These are phyloP conservation scores for Pharus latifolius DNA, from an alignment of 176 grass and related monocot species.

Conservation along the genomic window DNA sequence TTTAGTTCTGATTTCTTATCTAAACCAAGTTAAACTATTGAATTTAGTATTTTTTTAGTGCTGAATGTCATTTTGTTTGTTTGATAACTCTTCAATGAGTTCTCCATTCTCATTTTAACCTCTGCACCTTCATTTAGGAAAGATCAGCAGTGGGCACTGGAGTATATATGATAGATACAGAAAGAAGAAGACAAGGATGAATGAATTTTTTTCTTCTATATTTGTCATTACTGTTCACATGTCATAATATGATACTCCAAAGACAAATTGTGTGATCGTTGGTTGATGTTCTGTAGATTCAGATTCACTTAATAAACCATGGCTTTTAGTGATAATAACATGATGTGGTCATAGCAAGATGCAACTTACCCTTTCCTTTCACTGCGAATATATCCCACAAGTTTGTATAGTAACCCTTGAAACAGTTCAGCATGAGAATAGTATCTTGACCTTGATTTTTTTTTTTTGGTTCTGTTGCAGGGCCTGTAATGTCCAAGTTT, in stretches of 20 bases:
- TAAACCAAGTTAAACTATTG: not conserved
- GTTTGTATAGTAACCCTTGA: not conserved
- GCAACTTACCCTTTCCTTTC: not conserved
- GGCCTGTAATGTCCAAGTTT: slow-evolving; percentile 66
- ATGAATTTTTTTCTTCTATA: not conserved
- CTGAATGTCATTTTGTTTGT: not conserved
- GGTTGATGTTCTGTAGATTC: not conserved
- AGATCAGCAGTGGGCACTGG: not conserved
- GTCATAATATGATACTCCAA: not conserved
- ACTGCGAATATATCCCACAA: not conserved
- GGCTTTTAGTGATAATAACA: not conserved
- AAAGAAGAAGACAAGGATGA: not conserved
- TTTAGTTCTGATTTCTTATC: slow-evolving; percentile 13
- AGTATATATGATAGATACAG: not conserved
- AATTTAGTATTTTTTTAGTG: not conserved
- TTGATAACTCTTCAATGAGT: not conserved
- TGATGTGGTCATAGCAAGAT: not conserved
- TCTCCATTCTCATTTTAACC: not conserved
- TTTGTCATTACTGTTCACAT: not conserved
- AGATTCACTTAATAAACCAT: not conserved
- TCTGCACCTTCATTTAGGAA: not conserved
- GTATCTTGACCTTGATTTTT: too few species aligned
- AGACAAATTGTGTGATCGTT: not conserved
- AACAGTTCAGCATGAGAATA: too few species aligned
- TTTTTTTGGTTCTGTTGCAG: slow-evolving; percentile 36